Conservation (phyloP, 306 rosid species). For the Trifolium pratense region DNA sequence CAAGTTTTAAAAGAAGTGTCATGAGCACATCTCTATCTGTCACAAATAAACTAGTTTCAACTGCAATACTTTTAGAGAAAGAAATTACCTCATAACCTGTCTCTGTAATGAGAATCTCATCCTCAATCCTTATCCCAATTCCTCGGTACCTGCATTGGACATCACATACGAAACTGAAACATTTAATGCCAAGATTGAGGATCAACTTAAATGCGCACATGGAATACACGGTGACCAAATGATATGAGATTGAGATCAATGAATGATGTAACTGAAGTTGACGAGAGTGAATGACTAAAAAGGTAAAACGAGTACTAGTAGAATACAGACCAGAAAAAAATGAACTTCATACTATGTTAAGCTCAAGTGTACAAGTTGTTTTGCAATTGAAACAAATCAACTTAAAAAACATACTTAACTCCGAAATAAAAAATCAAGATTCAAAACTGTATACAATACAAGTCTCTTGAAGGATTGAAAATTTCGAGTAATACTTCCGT, state of each 20-base stretch:
- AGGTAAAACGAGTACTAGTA: not conserved
- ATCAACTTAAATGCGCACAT: slow-evolving; percentile 28
- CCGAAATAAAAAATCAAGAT: slow-evolving; percentile 18
- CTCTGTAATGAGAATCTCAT: slow-evolving; percentile 82
- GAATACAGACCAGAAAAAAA: not conserved
- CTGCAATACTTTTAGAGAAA: not conserved
- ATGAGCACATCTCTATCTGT: slow-evolving; percentile 23
- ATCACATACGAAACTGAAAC: slow-evolving; percentile 38
- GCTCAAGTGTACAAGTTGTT: slow-evolving; percentile 19
- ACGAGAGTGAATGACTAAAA: slow-evolving; percentile 28
- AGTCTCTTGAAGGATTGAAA: slow-evolving; percentile 18
- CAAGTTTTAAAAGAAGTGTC: slow-evolving; percentile 2
- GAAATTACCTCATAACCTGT: slow-evolving; percentile 71
- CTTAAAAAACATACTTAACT: slow-evolving; percentile 24
- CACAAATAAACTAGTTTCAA: slow-evolving; percentile 25
- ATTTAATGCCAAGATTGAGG: slow-evolving; percentile 43
- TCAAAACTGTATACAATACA: slow-evolving; percentile 13
- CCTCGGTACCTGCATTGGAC: slow-evolving; percentile 67
- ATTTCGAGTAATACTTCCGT: slow-evolving; percentile 5
- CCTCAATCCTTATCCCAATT: slow-evolving; percentile 92
- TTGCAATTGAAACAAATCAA: slow-evolving; percentile 18
- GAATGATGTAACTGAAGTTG: slow-evolving; percentile 6
- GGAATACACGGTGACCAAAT: slow-evolving; percentile 30
- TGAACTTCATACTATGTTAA: not conserved
- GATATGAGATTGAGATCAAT: slow-evolving; percentile 24